Conservation (phyloP, 2,329 filamentous ascomycete species). For the Phaeosphaeriaceae sp. region DNA sequence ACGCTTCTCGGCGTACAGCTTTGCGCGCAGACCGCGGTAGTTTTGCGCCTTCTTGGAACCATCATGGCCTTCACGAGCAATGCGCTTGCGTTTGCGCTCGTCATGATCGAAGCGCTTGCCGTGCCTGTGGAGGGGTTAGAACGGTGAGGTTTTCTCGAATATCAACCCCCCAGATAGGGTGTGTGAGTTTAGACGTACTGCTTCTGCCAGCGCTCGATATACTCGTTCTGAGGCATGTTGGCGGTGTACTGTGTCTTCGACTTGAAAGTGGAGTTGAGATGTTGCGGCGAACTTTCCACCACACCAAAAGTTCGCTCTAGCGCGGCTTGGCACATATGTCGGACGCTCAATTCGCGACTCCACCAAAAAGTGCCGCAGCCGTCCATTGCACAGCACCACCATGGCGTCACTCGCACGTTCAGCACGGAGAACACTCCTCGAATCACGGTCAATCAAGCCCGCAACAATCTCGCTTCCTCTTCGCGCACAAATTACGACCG, state of each 20-base stretch:
- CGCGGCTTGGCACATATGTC: slow-evolving; percentile 25
- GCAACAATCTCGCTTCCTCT: slow-evolving; percentile 59
- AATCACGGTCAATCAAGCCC: slow-evolving; percentile 63
- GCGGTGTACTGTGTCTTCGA: slow-evolving; percentile 8
- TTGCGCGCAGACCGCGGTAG: slow-evolving; percentile 87
- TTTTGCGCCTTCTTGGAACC: slow-evolving; percentile 91
- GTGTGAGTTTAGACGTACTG: slow-evolving; percentile 48
- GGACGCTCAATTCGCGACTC: slow-evolving; percentile 16
- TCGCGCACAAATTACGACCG: slow-evolving; percentile 55
- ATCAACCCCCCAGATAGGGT: background rate
- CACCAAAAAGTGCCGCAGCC: slow-evolving; percentile 12
- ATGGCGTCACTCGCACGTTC: slow-evolving; percentile 57
- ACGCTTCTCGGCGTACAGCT: slow-evolving; percentile 90
- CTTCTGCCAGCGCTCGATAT: slow-evolving; percentile 76
- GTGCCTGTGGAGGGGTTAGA: slow-evolving; percentile 33
- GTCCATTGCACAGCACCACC: slow-evolving; percentile 25
- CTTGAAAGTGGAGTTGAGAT: slow-evolving; percentile 11
- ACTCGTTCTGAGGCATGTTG: slow-evolving; percentile 80
- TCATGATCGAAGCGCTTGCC: slow-evolving; percentile 74
- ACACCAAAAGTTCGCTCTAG: slow-evolving; percentile 30
- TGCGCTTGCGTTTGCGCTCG: slow-evolving; percentile 85
- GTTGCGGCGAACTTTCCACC: slow-evolving; percentile 25
- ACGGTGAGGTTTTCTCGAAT: background rate
- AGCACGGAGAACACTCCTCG: slow-evolving; percentile 68
- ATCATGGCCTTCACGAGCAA: slow-evolving; percentile 88